Conservation (phyloP, 345 rosid species). For the Stellera chamaejasme region DNA sequence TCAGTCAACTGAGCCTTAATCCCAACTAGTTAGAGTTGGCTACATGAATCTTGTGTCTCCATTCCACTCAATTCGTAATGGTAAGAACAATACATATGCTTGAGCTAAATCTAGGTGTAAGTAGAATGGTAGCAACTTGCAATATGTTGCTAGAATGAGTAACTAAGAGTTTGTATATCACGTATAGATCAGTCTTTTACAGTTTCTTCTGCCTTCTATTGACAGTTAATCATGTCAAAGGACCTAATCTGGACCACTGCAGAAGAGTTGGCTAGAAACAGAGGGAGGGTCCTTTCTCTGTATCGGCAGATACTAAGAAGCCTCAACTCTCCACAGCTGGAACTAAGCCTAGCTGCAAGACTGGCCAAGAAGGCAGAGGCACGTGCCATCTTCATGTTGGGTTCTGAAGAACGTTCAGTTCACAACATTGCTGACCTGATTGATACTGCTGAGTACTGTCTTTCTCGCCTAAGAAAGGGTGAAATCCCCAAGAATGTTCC, state of each 20-base stretch:
- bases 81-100: too few relatives aligned
- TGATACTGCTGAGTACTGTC: constrained; percentile 42
- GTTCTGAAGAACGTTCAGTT: constrained; percentile 39
- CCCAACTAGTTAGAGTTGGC: too few relatives aligned
- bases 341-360: constrained; percentile 48
- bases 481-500: constrained; percentile 28
- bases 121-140: too few relatives aligned
- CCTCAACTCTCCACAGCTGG: constrained; percentile 43
- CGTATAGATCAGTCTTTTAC: too few relatives aligned
- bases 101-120: too few relatives aligned
- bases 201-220: too few relatives aligned
- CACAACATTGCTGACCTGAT: constrained; percentile 51
- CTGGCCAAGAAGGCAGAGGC: constrained; percentile 55
- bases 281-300: constrained; percentile 40
- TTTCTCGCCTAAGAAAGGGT: constrained; percentile 41
- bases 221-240: constrained; percentile 9
- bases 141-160: too few relatives aligned
- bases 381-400: constrained; percentile 42
- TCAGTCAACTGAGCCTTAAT: too few relatives aligned
- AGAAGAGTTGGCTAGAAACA: constrained; percentile 43
- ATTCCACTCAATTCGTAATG: too few relatives aligned
- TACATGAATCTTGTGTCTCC: too few relatives aligned
- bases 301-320: constrained; percentile 48
- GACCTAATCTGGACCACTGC: constrained; percentile 49
- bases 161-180: too few relatives aligned